Percentiles rank a stretch among this genome's conserved stretches.
Evolutionary conservation across 345 rosid genomes (phyloP).

Genomic region (Murraya koenigii): DNA sequence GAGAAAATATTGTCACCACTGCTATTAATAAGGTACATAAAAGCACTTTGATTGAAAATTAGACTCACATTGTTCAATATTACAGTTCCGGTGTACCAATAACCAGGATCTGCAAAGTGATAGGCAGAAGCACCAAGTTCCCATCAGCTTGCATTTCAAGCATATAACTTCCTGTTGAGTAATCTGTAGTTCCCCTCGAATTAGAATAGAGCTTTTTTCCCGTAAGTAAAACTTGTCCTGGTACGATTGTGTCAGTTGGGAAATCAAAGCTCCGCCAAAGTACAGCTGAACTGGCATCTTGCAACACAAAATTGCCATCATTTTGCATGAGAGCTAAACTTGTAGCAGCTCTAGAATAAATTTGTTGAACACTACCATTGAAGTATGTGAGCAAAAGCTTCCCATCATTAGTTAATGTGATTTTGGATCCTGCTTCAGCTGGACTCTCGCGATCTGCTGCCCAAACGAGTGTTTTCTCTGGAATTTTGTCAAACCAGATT

Average conservation of each 20-base stretch:
- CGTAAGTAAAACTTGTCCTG: background rate
- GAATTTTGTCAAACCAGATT: slow-evolving; percentile 24
- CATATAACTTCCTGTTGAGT: slow-evolving; percentile 24
- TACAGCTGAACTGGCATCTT: background rate
- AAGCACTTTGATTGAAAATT: slow-evolving; percentile 11
- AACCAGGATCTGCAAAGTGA: slow-evolving; percentile 27
- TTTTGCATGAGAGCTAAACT: slow-evolving; percentile 22
- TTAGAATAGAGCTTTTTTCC: slow-evolving; percentile 14
- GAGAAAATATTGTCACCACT: slow-evolving; percentile 3
- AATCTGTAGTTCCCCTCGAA: slow-evolving; percentile 1
- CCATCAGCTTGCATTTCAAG: slow-evolving; percentile 27
- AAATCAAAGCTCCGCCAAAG: slow-evolving; percentile 22
- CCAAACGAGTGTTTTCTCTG: slow-evolving; percentile 21
- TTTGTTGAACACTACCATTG: background rate
- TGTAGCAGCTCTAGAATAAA: slow-evolving; percentile 14
- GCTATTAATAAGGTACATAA: slow-evolving; percentile 21
- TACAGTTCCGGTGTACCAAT: slow-evolving; percentile 12
- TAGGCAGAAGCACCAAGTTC: slow-evolving; percentile 27
- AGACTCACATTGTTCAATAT: background rate
- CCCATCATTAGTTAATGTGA: slow-evolving; percentile 13
- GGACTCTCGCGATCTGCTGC: slow-evolving; percentile 22
- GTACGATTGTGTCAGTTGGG: slow-evolving; percentile 26
- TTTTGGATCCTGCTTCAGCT: slow-evolving; percentile 23
- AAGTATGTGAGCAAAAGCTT: slow-evolving; percentile 18
- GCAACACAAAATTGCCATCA: slow-evolving; percentile 28